Evolutionary conservation across 1,139 yeast genomes (phyloP).

Genomic region (Suhomyces ambrosiae): DNA sequence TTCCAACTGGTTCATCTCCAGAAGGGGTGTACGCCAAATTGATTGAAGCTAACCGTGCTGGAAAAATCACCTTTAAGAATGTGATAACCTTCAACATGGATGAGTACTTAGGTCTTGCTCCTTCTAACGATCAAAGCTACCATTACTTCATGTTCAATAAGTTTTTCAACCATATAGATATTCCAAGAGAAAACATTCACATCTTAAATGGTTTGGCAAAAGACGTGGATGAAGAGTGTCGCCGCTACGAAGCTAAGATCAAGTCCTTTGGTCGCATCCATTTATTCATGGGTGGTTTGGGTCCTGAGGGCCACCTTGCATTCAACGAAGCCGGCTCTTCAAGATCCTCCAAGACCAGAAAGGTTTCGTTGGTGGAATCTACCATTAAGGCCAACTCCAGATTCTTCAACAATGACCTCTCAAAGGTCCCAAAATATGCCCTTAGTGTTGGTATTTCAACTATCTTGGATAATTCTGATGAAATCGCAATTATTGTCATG

Average conservation of each 20-base stretch:
- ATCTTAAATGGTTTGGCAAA: constrained; percentile 56
- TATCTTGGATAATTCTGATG: constrained; percentile 59
- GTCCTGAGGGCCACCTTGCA: constrained; percentile 68
- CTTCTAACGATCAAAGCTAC: constrained; percentile 55
- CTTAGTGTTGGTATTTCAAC: constrained; percentile 64
- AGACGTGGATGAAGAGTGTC: constrained; percentile 52
- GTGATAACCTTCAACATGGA: constrained; percentile 69
- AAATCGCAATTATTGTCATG: constrained; percentile 51
- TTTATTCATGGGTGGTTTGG: constrained; percentile 63
- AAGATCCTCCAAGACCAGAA: constrained; percentile 50
- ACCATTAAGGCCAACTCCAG: constrained; percentile 61
- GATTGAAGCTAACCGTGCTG: constrained; percentile 48
- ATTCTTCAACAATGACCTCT: constrained; percentile 50
- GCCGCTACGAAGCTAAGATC: constrained; percentile 53
- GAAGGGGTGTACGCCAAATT: constrained; percentile 56
- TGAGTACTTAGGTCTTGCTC: constrained; percentile 55
- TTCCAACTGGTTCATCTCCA: constrained; percentile 70
- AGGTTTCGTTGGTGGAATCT: constrained; percentile 51
- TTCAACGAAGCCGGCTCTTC: constrained; percentile 63
- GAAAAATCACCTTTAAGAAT: constrained; percentile 50
- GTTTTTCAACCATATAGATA: constrained; percentile 61
- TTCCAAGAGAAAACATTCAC: constrained; percentile 55
- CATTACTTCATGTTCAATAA: constrained; percentile 63
- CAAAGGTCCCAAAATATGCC: constrained; percentile 56
- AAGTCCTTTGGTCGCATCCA: constrained; percentile 54